Base-by-base conservation (phyloP, 164 flowering plant genomes). In the Dillenia turbinata region DNA sequence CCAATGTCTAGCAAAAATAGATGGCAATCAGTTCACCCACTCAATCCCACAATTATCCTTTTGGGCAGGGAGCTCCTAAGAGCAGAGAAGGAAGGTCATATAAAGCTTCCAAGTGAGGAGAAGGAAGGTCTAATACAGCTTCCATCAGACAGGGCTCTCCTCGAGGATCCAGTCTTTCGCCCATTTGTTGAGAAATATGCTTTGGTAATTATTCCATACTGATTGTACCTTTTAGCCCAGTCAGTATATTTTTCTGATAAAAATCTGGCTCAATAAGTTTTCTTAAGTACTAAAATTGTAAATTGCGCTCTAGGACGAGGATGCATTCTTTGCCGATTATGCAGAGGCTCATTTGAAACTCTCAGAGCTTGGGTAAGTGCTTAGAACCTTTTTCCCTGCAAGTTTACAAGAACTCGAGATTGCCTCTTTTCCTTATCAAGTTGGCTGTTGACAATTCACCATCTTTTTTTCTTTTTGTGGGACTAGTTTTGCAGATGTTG, bases 101-200 rank as follows among this genome's bases (percentile, higher is more conserved):
- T 83, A 61, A 81, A 77, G 73, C 72, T 83, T 47, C 83, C 83
- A 55, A 6, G 70, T 61, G 87, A 83, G 16, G 81, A 77, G 71
- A 83, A 79, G 61, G 87, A 78, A 58, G 82, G 78, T 24, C 79
- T 81, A 24, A 58, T 83, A 63, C 83, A 77, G 73, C 72, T 83
- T 47, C 85, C 83, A 55, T 59, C 83, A 8, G 87, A 83, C 75
- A 81, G 74, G 61, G 73, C 76, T 13, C 83, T 83, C 48, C 70
- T 75, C 1, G 24, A 22, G 3, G 87, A 83, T 63, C 85, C 85
- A 2, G 68, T 57, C 56, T 83, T 83, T 77, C 79, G 80, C 49
- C 83, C 85, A 1, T 63, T 66, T 10, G 85, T 83, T 44, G 80
- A 77, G 16, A 83, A 75, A 77, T 83, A 83, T 68, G 87, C 87